phyloP scores from a whole-genome alignment of 768 basidiomycete genomes.

The Rhizopogon rudus region DNA sequence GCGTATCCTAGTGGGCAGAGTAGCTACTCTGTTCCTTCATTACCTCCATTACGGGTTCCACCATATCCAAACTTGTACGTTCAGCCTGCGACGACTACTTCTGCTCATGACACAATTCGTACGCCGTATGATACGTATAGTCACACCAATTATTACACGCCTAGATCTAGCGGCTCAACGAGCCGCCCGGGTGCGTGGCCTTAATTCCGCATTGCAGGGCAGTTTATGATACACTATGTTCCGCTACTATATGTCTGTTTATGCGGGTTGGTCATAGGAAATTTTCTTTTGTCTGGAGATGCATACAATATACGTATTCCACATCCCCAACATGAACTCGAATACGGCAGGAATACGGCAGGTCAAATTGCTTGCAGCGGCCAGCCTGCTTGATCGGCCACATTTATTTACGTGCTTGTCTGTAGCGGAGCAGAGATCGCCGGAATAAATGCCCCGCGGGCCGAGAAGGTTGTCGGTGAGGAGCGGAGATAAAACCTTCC shows the following conservation, averaged over 20 bases:
- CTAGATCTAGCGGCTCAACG: conserved; percentile 16
- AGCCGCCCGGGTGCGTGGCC: conserved; percentile 24
- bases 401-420: not conserved
- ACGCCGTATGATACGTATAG: conserved; percentile 20
- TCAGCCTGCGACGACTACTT: not conserved
- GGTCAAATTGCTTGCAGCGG: no score
- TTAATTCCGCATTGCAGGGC: conserved; percentile 8
- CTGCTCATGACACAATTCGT: conserved; percentile 16
- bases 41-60: conserved; percentile 25
- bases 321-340: no score
- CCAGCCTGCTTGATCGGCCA: not conserved
- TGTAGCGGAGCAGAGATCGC: conserved; percentile 2
- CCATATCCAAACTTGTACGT: conserved; percentile 11
- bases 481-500: conserved; percentile 27
- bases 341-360: no score
- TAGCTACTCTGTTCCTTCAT: conserved; percentile 17
- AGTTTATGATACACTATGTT: not conserved
- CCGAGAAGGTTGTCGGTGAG: conserved; percentile 11
- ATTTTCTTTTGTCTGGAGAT: conserved; percentile 5
- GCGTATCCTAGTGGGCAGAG: conserved; percentile 9
- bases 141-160: conserved; percentile 14
- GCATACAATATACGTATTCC: not conserved
- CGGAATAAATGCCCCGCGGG: conserved; percentile 1
- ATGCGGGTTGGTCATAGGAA: conserved; percentile 2
- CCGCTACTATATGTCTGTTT: conserved; percentile 6